These are phyloP conservation scores for Diaporthe sp. DNA, from an alignment of 2,329 filamentous ascomycete genomes.

Conservation along the genomic window DNA sequence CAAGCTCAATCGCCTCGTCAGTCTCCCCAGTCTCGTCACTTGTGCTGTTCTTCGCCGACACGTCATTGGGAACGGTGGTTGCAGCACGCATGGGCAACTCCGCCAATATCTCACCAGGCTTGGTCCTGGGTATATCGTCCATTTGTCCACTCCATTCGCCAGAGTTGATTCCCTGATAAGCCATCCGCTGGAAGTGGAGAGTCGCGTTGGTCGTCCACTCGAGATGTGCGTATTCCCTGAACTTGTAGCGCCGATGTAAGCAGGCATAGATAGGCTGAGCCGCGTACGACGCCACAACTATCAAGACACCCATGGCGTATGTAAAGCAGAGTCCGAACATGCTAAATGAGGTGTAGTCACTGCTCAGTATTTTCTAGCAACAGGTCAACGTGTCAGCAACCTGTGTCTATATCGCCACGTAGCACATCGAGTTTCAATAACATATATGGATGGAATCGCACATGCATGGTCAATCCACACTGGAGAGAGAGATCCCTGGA, in stretches of 20 bases:
- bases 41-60: background rate
- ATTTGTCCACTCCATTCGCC: background rate
- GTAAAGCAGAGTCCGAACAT: slow-evolving; percentile 46
- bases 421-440: too few relatives aligned
- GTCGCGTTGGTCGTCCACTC: slow-evolving; percentile 39
- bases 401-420: too few relatives aligned
- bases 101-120: background rate
- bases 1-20: background rate
- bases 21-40: background rate
- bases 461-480: background rate
- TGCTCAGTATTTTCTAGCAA: slow-evolving; percentile 48
- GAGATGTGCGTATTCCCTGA: slow-evolving; percentile 41
- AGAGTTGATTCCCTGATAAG: background rate
- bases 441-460: background rate
- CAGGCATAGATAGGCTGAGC: slow-evolving; percentile 36
- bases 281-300: slow-evolving; percentile 41
- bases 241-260: slow-evolving; percentile 31
- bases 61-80: background rate
- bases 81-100: background rate
- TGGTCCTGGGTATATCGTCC: background rate
- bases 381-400: background rate
- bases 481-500: background rate
- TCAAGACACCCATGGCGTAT: slow-evolving; percentile 40
- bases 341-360: slow-evolving; percentile 45
- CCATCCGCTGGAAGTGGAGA: slow-evolving; percentile 6